Evolutionary conservation across 1,139 yeast genomes (phyloP).

Genomic region (Candida frijolesensis): DNA sequence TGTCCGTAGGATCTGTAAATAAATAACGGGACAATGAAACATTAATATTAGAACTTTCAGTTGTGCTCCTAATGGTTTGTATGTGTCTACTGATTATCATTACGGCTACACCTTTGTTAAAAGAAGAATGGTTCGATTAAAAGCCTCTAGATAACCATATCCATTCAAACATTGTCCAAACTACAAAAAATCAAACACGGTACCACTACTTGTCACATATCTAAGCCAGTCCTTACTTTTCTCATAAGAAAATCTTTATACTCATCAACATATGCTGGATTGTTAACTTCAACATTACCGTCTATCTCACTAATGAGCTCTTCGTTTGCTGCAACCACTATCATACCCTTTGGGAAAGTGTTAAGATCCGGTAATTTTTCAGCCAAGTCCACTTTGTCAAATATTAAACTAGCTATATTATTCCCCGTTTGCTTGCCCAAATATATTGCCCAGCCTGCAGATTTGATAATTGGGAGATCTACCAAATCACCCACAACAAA

Average conservation of each 20-base stretch:
- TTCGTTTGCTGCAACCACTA: constrained; percentile 43
- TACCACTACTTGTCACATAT: constrained; percentile 9
- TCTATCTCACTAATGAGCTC: constrained; percentile 42
- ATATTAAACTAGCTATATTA: constrained; percentile 34
- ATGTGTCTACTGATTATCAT: too few species aligned
- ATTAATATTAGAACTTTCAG: background rate
- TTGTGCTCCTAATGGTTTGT: too few species aligned
- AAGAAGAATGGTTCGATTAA: too few species aligned
- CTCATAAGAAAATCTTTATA: constrained; percentile 40
- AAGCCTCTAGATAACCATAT: too few species aligned
- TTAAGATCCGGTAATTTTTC: constrained; percentile 40
- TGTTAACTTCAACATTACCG: constrained; percentile 39
- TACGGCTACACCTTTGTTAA: too few species aligned
- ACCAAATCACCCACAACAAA: constrained; percentile 47
- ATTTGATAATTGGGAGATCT: constrained; percentile 43
- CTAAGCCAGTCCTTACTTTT: constrained; percentile 23
- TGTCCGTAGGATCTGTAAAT: background rate
- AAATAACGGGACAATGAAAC: background rate
- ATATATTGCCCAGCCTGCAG: constrained; percentile 52
- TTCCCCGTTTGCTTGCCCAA: constrained; percentile 48
- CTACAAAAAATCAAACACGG: background rate
- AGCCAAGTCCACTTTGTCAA: constrained; percentile 27
- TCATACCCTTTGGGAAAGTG: constrained; percentile 45
- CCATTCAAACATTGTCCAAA: too few species aligned
- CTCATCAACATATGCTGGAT: constrained; percentile 39